Evolutionary conservation across 2,329 filamentous ascomycete species (phyloP), one percentile per base, ranked within the genome.

Genomic region (Alternaria ventricosa): DNA sequence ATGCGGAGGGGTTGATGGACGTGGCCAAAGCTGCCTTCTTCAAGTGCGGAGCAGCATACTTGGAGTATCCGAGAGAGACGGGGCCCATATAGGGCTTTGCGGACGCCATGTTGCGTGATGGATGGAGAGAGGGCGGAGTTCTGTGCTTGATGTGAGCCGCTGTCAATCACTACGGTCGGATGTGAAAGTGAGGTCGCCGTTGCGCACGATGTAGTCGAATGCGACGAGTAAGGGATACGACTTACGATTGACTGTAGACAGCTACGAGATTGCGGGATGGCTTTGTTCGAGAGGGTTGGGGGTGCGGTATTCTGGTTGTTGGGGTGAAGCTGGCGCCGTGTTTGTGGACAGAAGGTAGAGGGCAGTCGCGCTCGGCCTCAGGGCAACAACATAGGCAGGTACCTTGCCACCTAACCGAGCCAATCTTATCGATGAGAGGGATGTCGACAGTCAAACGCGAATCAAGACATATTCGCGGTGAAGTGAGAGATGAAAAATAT

Each of bases 21-120:
- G 63, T 51, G 4, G 61, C 60, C 10, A 53, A 25, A 55, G 61
- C 47, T 62, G 44, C 51, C 12, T 56, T 64, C 25, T 45, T 65
- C 44, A 22, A 28, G 13, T 41, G 41, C 2, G 70, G 61, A 55
- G 61, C 65, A 43, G 73, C 75, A 30, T 75, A 72, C 44, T 49
- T 72, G 13, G 71, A 71, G 27, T 56, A 36, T 20, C 50, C 57
- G n/a, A 72, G 65, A n/a, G 63, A 53, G 11, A 51, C 63, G 5
- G 70, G 66, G 13, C 69, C 68, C 11, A n/a, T 13, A 20, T 66
- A 63, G 4, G 23, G 28, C 30, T 61, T 53, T 3, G 33, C 45
- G 8, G 61, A 59, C n/a, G 65, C 47, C 68, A 68, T 65, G 28
- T 58, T 41, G 41, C 1, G 36, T 41, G 33, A 10, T 44, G 7